A percentile compares a stretch with the other conserved stretches of the same genome.
Conservation (phyloP, 805 yeast genomes). For the Kodamaea restingae region DNA sequence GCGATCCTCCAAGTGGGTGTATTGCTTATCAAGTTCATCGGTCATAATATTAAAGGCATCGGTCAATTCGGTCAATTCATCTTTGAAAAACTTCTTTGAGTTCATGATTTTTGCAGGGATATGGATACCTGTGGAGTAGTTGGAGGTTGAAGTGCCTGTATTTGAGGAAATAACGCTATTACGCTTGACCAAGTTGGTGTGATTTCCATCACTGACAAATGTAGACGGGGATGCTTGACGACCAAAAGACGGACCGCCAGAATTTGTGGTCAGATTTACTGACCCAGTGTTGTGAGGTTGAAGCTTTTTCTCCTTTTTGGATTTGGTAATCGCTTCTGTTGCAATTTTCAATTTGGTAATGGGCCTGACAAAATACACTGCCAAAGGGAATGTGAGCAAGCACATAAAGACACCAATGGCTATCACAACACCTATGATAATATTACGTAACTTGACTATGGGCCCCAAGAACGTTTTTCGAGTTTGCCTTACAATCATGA, state of each 20-base stretch:
- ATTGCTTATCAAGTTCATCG: slow-evolving; percentile 79
- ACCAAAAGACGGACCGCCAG: neutral
- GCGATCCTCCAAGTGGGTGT: slow-evolving; percentile 79
- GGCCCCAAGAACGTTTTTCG: slow-evolving; percentile 60
- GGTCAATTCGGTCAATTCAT: slow-evolving; percentile 83
- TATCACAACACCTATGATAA: slow-evolving; percentile 73
- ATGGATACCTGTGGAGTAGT: slow-evolving; percentile 35
- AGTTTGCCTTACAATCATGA: slow-evolving; percentile 66
- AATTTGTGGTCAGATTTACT: neutral
- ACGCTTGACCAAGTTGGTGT: slow-evolving; percentile 11
- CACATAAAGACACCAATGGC: slow-evolving; percentile 75
- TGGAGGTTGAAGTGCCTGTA: slow-evolving; percentile 36
- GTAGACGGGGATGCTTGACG: neutral
- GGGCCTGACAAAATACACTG: slow-evolving; percentile 82
- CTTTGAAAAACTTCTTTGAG: slow-evolving; percentile 53
- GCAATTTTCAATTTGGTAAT: slow-evolving; percentile 76
- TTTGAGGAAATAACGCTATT: slow-evolving; percentile 26
- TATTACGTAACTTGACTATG: slow-evolving; percentile 54
- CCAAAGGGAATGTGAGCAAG: slow-evolving; percentile 73
- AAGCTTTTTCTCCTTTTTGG: slow-evolving; percentile 28
- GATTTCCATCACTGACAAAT: too few relatives aligned
- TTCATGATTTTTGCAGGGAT: slow-evolving; percentile 35
- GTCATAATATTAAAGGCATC: slow-evolving; percentile 91
- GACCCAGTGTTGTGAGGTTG: slow-evolving; percentile 1
- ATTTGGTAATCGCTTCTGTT: slow-evolving; percentile 63